Evolutionary conservation across 768 basidiomycete species (phyloP), one percentile per base, ranked within the genome.

Genomic region (Rhodotorula graminis): DNA sequence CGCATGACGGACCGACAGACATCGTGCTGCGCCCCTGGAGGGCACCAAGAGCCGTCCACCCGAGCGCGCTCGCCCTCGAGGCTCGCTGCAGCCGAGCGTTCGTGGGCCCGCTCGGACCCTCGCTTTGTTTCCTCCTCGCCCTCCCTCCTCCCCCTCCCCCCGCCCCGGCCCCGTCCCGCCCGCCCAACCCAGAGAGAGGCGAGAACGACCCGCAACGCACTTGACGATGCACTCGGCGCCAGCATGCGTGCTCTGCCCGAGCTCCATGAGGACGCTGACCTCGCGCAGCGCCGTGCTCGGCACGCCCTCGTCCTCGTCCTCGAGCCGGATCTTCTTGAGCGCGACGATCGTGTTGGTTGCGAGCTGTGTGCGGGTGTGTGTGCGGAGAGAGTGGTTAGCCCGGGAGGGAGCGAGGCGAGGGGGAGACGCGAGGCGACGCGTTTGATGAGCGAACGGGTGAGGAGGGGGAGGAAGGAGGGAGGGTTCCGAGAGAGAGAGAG

Each of bases 231-330:
- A 70, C 46, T 72, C 71, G 9, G 64, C 60, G 21, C 74, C 74
- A 8, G 19, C 37, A 29, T 66, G 65, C 25, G 23, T 89, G 52
- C 92, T 90, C 80, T 97, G 90, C 79, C 90, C 91, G 76, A 98
- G 85, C 80, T 98, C 95, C 82, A 97, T 98, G 77, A 98, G 82
- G 73, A 98, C 83, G 84, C 91, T 93, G 81, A 98, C 97, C 84
- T 98, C 96, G 62, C 96, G 87, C 79, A 99, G 98, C 67, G 95
- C 94, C 8, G 96, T 99, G 74, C 90, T 91, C 15, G 96, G 96
- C 33, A 99, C 96, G 59, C 96, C 96, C 81, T 99, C 96, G 79
- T 99, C 96, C 82, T 98, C 96, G 27, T 93, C 93, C 80, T 98
- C 96, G 42, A 99, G 87, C 55, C 96, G 84, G 80, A 99, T 98